Conservation (phyloP, 2,329 filamentous ascomycete genomes). For the Diplodia corticola region DNA sequence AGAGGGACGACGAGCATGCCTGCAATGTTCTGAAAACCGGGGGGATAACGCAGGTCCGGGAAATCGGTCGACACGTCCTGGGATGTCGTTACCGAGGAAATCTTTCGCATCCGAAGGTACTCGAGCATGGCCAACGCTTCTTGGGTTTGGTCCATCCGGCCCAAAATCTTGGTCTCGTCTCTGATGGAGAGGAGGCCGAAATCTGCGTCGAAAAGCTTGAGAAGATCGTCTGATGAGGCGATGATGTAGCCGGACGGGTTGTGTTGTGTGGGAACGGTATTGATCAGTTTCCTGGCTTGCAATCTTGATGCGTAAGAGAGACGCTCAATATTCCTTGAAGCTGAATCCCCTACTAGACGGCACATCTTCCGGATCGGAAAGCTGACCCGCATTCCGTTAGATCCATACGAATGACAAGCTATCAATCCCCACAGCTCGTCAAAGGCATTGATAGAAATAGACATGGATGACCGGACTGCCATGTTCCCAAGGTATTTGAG, state of each 20-base stretch:
- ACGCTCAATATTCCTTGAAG: constrained; percentile 83
- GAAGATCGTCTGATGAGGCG: constrained; percentile 80
- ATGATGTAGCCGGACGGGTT: constrained; percentile 90
- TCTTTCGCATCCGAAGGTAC: constrained; percentile 73
- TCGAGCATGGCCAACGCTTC: constrained; percentile 83
- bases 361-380: constrained; percentile 94
- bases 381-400: constrained; percentile 80
- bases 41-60: constrained; percentile 74
- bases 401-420: constrained; percentile 79
- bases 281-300: constrained; percentile 85
- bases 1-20: constrained; percentile 81
- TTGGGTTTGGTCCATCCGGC: constrained; percentile 71
- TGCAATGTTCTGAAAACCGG: constrained; percentile 75
- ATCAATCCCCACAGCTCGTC: constrained; percentile 85
- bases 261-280: constrained; percentile 74
- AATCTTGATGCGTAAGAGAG: constrained; percentile 82
- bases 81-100: constrained; percentile 74
- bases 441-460: constrained; percentile 86
- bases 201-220: constrained; percentile 83
- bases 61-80: constrained; percentile 77
- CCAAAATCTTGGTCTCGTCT: constrained; percentile 86
- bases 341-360: constrained; percentile 79
- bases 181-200: constrained; percentile 81
- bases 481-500: constrained; percentile 86
- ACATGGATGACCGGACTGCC: constrained; percentile 93